These are phyloP conservation scores for Mercurialis annua DNA, from an alignment of 345 rosid genomes.

Conservation along the genomic window DNA sequence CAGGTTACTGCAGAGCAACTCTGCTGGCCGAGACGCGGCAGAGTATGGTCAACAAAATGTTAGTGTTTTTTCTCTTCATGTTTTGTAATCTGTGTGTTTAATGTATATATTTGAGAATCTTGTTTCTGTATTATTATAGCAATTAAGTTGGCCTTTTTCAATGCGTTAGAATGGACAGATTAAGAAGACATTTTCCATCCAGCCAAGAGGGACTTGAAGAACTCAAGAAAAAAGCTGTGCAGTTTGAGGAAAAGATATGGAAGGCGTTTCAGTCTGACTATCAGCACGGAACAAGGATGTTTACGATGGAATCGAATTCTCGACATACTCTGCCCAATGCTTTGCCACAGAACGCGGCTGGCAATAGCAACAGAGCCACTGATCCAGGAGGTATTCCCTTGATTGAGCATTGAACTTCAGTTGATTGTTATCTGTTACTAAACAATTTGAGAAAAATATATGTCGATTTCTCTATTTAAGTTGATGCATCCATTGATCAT, in stretches of 20 bases:
- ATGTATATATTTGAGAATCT: neutral
- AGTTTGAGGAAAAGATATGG: slow-evolving; percentile 71
- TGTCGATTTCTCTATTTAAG: neutral
- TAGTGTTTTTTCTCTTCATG: slow-evolving; percentile 21
- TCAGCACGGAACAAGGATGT: slow-evolving; percentile 81
- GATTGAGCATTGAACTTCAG: neutral
- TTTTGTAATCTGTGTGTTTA: neutral
- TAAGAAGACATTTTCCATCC: slow-evolving; percentile 66
- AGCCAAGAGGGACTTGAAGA: slow-evolving; percentile 65
- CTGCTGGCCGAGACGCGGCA: slow-evolving; percentile 43
- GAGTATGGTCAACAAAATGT: slow-evolving; percentile 55
- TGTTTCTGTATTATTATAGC: too few relatives aligned
- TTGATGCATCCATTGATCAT: neutral
- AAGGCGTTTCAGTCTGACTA: slow-evolving; percentile 55
- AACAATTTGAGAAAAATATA: too few relatives aligned
- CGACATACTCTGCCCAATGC: slow-evolving; percentile 45
- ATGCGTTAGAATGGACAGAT: slow-evolving; percentile 54
- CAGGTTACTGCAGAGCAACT: slow-evolving; percentile 62
- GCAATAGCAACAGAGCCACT: slow-evolving; percentile 43
- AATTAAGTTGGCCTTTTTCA: neutral
- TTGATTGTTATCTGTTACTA: neutral
- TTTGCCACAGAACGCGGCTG: slow-evolving; percentile 37
- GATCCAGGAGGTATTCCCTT: slow-evolving; percentile 52
- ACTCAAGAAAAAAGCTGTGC: slow-evolving; percentile 63
- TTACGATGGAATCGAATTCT: slow-evolving; percentile 72